Evolutionary conservation across 2,329 filamentous ascomycete genomes (phyloP), one percentile per base, ranked within the genome.

Genomic region (Aspergillus texensis): DNA sequence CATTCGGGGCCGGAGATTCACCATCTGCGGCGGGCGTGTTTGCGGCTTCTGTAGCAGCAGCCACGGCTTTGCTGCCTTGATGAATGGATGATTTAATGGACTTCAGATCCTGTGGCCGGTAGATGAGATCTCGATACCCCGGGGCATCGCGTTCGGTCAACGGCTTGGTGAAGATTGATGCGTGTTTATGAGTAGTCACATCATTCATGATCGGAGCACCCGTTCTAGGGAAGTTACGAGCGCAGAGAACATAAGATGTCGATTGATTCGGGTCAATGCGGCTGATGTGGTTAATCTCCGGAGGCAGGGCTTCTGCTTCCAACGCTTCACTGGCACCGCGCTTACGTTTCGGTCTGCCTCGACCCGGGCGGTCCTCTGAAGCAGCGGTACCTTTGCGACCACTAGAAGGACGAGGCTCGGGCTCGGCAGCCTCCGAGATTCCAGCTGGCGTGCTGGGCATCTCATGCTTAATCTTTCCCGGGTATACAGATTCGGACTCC

Each of bases 121-220:
- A 84, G 46, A 94, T 89, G 58, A 93, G 86, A 66, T 88, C 87
- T 65, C 86, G 87, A 72, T 94, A 94, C 6, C 90, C 90, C 0
- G 91, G 91, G 0, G 91, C 91, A 70, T 92, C 89, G 43, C 86
- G 86, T 67, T 93, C 90, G 12, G 90, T 89, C 56, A 94, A 85
- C 1, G 90, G 89, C 60, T 89, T 89, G 32, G 90, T 89, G 73
- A 94, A 94, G 78, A 92, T 92, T 68, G 91, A 92, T 53, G 91
- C 91, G 69, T 91, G 87, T 39, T 91, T 89, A 74, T 94, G 91
- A 59, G 88, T 90, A 28, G 88, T 87, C 63, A 94, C 91, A 70
- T 92, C 89, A 72, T 93, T 91, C 67, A 94, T 83, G 14, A 91
- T 88, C 5, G 89, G 89, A 4, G 86, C 86, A 36, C 89, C 90